Conservation (phyloP, 2,329 filamentous ascomycete genomes). For the Fusarium sp. region DNA sequence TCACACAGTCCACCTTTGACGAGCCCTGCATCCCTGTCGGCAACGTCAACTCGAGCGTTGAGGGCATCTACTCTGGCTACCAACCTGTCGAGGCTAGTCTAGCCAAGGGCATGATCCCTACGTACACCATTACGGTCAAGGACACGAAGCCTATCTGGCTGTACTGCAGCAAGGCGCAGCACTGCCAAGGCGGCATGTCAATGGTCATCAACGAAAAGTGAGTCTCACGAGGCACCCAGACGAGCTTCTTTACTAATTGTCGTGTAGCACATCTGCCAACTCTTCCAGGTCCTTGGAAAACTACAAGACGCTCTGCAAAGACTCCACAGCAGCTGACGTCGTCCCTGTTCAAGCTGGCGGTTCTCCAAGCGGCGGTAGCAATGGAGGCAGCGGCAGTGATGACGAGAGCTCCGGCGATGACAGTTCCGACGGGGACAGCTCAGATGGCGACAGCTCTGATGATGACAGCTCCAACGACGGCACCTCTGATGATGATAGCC, state of each 20-base stretch:
- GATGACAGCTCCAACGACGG: background rate
- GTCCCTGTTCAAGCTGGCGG: constrained; percentile 35
- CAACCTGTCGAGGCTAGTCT: constrained; percentile 66
- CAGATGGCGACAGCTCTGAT: background rate
- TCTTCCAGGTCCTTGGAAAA: constrained; percentile 59
- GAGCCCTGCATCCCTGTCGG: constrained; percentile 71
- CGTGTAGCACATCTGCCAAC: constrained; percentile 58
- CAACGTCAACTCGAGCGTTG: constrained; percentile 59
- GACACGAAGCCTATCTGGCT: constrained; percentile 78
- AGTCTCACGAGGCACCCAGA: constrained; percentile 44
- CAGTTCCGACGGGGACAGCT: constrained; percentile 1
- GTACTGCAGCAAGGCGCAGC: constrained; percentile 77
- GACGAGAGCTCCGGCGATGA: background rate
- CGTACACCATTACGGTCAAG: constrained; percentile 76
- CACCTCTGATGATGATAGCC: constrained; percentile 9
- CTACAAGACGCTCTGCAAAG: constrained; percentile 56
- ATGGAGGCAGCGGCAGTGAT: constrained; percentile 25
- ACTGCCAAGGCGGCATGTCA: constrained; percentile 79
- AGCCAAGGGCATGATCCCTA: constrained; percentile 63
- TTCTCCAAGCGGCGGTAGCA: constrained; percentile 27
- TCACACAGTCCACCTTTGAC: constrained; percentile 80
- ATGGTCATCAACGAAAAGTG: constrained; percentile 81
- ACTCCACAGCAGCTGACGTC: constrained; percentile 43
- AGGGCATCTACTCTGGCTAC: constrained; percentile 74
- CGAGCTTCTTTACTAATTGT: constrained; percentile 7